These are phyloP conservation scores for Apodospora peruviana DNA, from an alignment of 495 filamentous ascomycete species.

Conservation along the genomic window DNA sequence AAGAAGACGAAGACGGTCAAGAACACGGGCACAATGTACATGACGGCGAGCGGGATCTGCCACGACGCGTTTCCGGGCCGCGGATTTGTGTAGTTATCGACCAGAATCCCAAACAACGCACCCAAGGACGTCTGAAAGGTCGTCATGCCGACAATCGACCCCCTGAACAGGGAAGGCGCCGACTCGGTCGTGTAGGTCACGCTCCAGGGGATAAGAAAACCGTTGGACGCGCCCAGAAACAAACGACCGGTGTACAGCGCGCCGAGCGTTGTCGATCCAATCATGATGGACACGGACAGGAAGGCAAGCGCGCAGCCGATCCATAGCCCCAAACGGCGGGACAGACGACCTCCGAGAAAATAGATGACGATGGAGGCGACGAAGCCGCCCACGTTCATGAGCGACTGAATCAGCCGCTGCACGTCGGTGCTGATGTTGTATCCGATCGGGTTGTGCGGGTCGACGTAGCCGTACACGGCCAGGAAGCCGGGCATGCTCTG, in stretches of 20 bases:
- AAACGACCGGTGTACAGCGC: slow-evolving; percentile 41
- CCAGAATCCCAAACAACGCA: slow-evolving; percentile 47
- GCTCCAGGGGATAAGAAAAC: slow-evolving; percentile 41
- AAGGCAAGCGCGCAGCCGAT: slow-evolving; percentile 31
- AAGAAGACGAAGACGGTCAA: slow-evolving; percentile 42
- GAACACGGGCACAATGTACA: slow-evolving; percentile 48
- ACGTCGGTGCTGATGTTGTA: slow-evolving; percentile 32
- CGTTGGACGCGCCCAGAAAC: slow-evolving; percentile 41
- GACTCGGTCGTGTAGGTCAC: slow-evolving; percentile 39
- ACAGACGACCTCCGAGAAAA: slow-evolving; percentile 36
- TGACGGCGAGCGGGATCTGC: slow-evolving; percentile 47
- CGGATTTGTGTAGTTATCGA: slow-evolving; percentile 42
- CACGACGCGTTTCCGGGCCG: slow-evolving; percentile 32
- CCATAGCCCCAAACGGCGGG: slow-evolving; percentile 41
- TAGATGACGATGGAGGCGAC: slow-evolving; percentile 31
- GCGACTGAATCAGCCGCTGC: slow-evolving; percentile 35
- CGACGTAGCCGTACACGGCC: slow-evolving; percentile 38
- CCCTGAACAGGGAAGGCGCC: slow-evolving; percentile 33
- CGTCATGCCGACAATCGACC: slow-evolving; percentile 43
- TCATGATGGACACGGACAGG: slow-evolving; percentile 37
- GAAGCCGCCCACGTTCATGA: slow-evolving; percentile 38
- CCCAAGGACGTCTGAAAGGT: slow-evolving; percentile 47
- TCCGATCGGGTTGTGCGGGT: slow-evolving; percentile 23
- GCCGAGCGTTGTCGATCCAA: slow-evolving; percentile 30
- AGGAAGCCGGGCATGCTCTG: slow-evolving; percentile 45